Percentiles rank a stretch among this genome's conserved stretches.
Conservation (phyloP, 306 rosid genomes). For the Crotalaria pallida region DNA sequence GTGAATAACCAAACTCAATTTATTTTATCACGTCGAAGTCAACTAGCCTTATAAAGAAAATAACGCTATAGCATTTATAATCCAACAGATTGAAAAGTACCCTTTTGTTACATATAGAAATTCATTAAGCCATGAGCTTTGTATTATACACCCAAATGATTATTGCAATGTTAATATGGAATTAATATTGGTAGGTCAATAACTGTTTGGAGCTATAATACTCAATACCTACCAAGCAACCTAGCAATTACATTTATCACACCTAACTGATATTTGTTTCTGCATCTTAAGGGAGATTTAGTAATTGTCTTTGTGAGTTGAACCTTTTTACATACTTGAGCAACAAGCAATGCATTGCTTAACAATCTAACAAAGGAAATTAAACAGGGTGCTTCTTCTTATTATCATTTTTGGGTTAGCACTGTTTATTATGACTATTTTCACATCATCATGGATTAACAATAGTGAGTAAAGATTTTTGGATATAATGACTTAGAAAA, state of each 20-base stretch:
- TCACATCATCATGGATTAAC: too few relatives aligned
- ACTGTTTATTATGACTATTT: neutral
- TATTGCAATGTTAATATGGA: slow-evolving; percentile 1
- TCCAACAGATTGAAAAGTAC: neutral
- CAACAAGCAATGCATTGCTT: slow-evolving; percentile 27
- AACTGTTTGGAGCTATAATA: neutral
- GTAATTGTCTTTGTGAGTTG: slow-evolving; percentile 8
- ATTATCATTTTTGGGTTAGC: neutral
- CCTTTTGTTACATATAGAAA: neutral
- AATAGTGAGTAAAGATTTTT: too few relatives aligned
- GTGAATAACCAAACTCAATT: neutral
- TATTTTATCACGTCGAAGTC: slow-evolving; percentile 12
- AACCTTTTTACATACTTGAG: slow-evolving; percentile 9
- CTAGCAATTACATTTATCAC: neutral
- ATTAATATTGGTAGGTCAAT: neutral
- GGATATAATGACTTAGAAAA: too few relatives aligned
- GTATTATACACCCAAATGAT: slow-evolving; percentile 11
- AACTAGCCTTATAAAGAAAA: slow-evolving; percentile 9
- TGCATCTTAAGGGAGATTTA: neutral
- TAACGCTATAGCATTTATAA: neutral
- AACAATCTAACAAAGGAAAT: slow-evolving; percentile 20
- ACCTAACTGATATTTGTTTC: slow-evolving; percentile 24
- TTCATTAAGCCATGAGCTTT: neutral
- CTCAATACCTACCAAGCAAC: neutral
- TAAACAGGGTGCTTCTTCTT: neutral